Conservation (phyloP, 1,284 basidiomycete species). For the Moesziomyces sp. region DNA sequence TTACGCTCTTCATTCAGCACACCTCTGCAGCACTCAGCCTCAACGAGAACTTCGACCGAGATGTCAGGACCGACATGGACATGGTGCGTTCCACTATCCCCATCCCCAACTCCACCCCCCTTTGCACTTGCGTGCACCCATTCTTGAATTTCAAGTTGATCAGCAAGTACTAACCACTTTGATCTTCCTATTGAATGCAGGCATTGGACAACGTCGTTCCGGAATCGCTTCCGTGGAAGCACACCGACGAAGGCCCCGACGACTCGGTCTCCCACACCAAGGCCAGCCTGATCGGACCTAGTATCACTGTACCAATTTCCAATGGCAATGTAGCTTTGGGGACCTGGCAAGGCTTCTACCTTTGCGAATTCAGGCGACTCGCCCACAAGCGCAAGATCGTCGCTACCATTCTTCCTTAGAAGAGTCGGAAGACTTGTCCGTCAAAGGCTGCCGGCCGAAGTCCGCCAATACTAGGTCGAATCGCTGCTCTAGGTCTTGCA, state of each 20-base stretch:
- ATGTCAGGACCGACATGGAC: conserved; percentile 71
- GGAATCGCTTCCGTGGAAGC: conserved; percentile 84
- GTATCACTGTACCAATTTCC: conserved; percentile 85
- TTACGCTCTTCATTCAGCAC: conserved; percentile 78
- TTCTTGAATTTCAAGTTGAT: too few species aligned
- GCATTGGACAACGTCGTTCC: conserved; percentile 81
- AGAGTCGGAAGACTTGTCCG: too few species aligned
- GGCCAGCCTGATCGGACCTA: conserved; percentile 81
- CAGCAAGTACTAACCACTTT: too few species aligned
- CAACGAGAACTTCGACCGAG: conserved; percentile 84
- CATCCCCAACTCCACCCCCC: too few species aligned
- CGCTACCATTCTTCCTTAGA: conserved; percentile 77
- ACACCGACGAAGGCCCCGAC: conserved; percentile 80
- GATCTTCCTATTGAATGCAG: conserved; percentile 3
- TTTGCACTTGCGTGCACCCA: too few species aligned
- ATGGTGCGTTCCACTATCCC: too few species aligned
- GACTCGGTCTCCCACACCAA: conserved; percentile 81
- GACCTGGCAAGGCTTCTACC: conserved; percentile 87
- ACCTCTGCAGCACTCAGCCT: conserved; percentile 88
- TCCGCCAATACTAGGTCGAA: too few species aligned
- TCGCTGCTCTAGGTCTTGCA: too few species aligned
- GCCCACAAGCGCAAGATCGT: conserved; percentile 78
- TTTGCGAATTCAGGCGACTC: conserved; percentile 80
- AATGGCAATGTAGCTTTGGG: conserved; percentile 83
- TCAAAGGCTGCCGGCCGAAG: too few species aligned